phyloP scores from a whole-genome alignment of 176 grass and related monocot genomes.

The Hsuehochloa calcarea region DNA sequence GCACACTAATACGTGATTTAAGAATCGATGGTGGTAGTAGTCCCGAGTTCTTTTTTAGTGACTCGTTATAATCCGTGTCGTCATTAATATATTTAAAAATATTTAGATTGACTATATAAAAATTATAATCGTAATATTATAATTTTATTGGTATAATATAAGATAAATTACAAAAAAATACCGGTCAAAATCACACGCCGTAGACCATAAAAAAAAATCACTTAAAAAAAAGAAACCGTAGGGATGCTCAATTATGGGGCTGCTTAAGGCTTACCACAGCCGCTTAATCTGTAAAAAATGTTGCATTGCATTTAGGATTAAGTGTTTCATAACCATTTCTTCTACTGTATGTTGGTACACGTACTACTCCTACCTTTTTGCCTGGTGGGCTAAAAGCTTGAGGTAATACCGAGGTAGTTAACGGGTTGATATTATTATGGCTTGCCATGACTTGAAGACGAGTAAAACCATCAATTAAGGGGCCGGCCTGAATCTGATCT shows the following conservation, averaged over 20 bases:
- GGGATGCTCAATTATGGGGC: no score
- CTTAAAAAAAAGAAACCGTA: no score
- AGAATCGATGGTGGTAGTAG: background rate
- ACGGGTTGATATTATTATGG: background rate
- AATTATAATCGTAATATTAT: no score
- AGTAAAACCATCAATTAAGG: background rate
- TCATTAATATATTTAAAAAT: no score
- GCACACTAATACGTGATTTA: background rate
- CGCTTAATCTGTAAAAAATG: no score
- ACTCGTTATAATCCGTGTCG: no score
- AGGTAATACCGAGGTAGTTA: background rate
- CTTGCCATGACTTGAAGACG: conserved; percentile 21
- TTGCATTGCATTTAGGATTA: background rate
- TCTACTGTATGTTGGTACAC: background rate
- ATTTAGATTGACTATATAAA: no score
- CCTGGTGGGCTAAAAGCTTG: background rate
- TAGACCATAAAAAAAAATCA: no score
- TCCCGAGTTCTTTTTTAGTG: no score
- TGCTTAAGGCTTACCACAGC: background rate
- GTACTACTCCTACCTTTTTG: background rate
- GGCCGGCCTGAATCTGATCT: conserved; percentile 11
- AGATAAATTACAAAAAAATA: no score
- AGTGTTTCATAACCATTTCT: background rate
- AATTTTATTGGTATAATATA: no score
- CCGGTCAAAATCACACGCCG: no score